Evolutionary conservation across 495 filamentous ascomycete species (phyloP), one percentile per base, ranked within the genome.

Genomic region (Collariella sp.): DNA sequence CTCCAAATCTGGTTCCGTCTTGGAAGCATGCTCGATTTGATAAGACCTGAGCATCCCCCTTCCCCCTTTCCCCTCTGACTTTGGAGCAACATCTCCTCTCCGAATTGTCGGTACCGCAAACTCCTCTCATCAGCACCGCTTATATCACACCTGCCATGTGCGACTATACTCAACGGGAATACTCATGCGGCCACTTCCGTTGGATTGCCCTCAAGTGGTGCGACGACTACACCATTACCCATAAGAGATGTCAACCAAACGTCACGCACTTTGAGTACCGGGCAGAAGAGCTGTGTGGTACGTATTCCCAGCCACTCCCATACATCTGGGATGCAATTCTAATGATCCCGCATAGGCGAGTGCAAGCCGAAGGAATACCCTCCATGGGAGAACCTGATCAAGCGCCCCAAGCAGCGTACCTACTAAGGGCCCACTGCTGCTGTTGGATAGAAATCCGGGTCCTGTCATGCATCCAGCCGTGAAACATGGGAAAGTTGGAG

Each of bases 181-280:
- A 69, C 48, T 64, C 62, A 2, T 73, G 69, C 62, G 70, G 70
- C 24, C 69, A 72, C 67, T 66, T 69, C 56, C 66, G 69, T 35
- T 73, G 68, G 64, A 73, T 70, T 38, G 70, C 70, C 39, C 69
- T 67, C 40, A 64, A 67, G 50, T 73, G 69, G 70, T 73, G 69
- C 64, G 56, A 56, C n/a, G 60, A 66, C 41, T 73, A 72, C 58
- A 62, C 63, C 36, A 59, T 62, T 34, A 72, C 69, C 36, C 67
- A 70, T 63, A 70, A 68, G 59, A 54, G 70, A 36, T 73, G 70
- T 54, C 62, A 69, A 41, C 70, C 69, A 9, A 67, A 68, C 41
- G 67, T 73, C 43, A 70, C 66, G 15, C 64, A 70, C 42, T 69
- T 71, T 43, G 70, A 73, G 61, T 72, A 66, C 57, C 49, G 64